Evolutionary conservation across 2,329 filamentous ascomycete species (phyloP).

Genomic region (Trichoderma gracile): DNA sequence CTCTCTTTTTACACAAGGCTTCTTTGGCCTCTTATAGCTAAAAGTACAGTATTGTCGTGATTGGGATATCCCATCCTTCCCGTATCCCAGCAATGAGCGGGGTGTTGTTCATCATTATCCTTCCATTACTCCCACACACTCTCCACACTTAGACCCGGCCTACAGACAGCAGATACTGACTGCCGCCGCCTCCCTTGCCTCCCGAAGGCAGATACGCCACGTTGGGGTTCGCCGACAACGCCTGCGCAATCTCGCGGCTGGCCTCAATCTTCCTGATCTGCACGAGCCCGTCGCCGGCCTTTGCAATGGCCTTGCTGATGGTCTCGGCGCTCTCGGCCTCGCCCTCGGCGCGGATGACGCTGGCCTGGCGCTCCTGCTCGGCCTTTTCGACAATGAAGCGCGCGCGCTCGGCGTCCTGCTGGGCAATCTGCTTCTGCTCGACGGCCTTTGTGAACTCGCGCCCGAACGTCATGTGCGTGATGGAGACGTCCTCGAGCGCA

Average conservation of each 20-base stretch:
- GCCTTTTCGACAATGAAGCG: slow-evolving; percentile 98
- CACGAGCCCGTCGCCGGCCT: slow-evolving; percentile 89
- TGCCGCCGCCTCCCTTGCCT: slow-evolving; percentile 59
- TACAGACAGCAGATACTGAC: slow-evolving; percentile 57
- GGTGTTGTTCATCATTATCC: slow-evolving; percentile 35
- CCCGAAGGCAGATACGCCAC: slow-evolving; percentile 84
- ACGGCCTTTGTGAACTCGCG: slow-evolving; percentile 98
- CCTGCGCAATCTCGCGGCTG: slow-evolving; percentile 90
- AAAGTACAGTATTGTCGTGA: slow-evolving; percentile 39
- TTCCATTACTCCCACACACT: slow-evolving; percentile 29
- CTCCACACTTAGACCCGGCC: slow-evolving; percentile 39
- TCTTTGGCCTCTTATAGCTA: slow-evolving; percentile 34
- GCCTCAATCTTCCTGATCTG: slow-evolving; percentile 98
- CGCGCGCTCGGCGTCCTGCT: slow-evolving; percentile 96
- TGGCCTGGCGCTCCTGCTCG: slow-evolving; percentile 97
- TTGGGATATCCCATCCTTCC: slow-evolving; percentile 27
- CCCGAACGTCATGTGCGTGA: slow-evolving; percentile 99
- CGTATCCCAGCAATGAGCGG: slow-evolving; percentile 39
- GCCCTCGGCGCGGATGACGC: slow-evolving; percentile 96
- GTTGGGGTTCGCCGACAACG: slow-evolving; percentile 86
- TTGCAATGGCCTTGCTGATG: slow-evolving; percentile 90
- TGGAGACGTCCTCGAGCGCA: slow-evolving; percentile 95
- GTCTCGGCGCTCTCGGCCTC: slow-evolving; percentile 96
- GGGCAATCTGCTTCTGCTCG: slow-evolving; percentile 99
- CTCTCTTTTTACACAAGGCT: slow-evolving; percentile 6